Conservation (phyloP, 345 rosid genomes). For the Ceriops decandra region DNA sequence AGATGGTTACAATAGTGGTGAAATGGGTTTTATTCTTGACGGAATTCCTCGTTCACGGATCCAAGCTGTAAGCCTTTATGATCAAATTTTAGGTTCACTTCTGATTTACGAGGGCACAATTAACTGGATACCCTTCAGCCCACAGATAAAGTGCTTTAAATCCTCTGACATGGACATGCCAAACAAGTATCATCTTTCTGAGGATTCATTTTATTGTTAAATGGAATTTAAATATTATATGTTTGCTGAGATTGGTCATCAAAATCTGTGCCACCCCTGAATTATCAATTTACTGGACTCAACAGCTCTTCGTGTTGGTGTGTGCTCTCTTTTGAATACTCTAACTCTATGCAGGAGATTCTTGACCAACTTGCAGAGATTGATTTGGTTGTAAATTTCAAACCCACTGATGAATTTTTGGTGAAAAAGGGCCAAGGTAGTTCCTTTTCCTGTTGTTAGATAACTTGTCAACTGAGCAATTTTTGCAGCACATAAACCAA, state of each 20-base stretch:
- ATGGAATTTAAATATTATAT: neutral
- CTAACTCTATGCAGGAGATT: conserved; percentile 20
- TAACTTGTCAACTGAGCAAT: neutral
- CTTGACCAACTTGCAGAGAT: conserved; percentile 27
- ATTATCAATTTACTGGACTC: neutral
- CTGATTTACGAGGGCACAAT: neutral
- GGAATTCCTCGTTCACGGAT: conserved; percentile 77
- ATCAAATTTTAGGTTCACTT: neutral
- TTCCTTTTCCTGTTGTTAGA: neutral
- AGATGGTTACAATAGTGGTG: conserved; percentile 71
- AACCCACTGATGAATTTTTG: conserved; percentile 14
- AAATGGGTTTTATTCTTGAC: conserved; percentile 88
- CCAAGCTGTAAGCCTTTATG: conserved; percentile 48
- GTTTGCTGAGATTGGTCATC: neutral
- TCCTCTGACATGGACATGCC: neutral
- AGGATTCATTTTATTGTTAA: neutral
- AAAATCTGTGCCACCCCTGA: neutral
- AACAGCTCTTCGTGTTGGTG: neutral
- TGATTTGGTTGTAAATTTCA: conserved; percentile 27
- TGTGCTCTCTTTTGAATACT: neutral
- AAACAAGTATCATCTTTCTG: neutral
- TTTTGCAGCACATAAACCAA: conserved; percentile 1
- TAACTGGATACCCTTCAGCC: neutral
- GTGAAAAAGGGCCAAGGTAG: conserved; percentile 17
- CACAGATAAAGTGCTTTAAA: neutral